Percentiles rank a stretch among this genome's conserved stretches.
phyloP scores from a whole-genome alignment of 78 protist genomes.

The Isochrysis galbana region DNA sequence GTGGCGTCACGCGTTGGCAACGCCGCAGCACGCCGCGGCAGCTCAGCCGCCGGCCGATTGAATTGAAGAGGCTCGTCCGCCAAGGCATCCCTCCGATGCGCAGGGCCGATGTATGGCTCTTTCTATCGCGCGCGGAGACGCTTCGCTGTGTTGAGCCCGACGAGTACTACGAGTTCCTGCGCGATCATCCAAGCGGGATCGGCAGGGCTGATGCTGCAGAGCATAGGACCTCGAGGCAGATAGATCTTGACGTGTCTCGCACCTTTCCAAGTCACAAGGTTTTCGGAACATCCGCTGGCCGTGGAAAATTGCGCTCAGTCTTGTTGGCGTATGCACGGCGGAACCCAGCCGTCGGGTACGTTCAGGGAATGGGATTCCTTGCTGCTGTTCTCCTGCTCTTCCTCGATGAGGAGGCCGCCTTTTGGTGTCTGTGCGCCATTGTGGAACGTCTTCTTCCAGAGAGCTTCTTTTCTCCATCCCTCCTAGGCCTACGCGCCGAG shows the following conservation, averaged over 20 bases:
- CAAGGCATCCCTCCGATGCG: background rate
- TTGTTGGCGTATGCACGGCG: background rate
- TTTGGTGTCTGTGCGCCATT: conserved; percentile 30
- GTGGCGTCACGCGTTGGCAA: background rate
- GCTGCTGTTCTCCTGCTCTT: conserved; percentile 40
- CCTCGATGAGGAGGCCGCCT: conserved; percentile 44
- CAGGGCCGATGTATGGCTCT: background rate
- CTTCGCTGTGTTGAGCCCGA: background rate
- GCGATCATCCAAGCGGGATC: background rate
- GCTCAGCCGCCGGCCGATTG: background rate
- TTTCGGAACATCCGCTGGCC: background rate
- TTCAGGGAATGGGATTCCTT: background rate
- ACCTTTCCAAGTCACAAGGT: background rate
- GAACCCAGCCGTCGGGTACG: conserved; percentile 25
- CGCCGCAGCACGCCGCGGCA: background rate
- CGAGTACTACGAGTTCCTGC: background rate
- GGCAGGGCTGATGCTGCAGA: background rate
- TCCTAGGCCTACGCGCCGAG: too few species aligned
- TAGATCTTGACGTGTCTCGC: background rate
- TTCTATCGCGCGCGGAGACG: background rate
- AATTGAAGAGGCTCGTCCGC: background rate
- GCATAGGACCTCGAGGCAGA: background rate
- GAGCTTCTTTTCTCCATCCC: too few species aligned
- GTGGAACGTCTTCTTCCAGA: too few species aligned
- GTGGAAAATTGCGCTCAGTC: background rate